Evolutionary conservation across 2,329 filamentous ascomycete species (phyloP), one percentile per base, ranked within the genome.

Genomic region (Coniochaeta ligniaria): DNA sequence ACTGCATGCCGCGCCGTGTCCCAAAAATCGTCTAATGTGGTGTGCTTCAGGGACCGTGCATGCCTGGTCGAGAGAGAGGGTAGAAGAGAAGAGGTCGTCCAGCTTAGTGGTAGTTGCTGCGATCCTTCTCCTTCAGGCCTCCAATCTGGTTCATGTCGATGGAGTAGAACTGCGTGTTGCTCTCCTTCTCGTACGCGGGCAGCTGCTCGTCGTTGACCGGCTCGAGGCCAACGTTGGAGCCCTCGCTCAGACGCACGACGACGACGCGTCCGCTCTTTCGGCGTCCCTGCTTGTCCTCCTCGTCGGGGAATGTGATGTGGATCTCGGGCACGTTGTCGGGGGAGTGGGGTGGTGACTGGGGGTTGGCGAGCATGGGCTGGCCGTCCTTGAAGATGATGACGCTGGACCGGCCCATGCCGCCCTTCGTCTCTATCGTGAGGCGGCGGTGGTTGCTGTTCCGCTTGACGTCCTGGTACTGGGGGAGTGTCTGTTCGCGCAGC

Each of bases 251-350:
- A 8, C 54, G 54, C 60, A 99, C 94, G 38, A 98, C 86, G 24
- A 99, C 89, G 58, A 98, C 92, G 35, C 93, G 87, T 36, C 94
- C 94, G 66, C 89, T 92, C 78, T 90, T 90, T 68, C 83, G 83
- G 75, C 87, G 91, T 67, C 94, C 94, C 60, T 85, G 79, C 66
- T 92, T 90, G 71, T 97, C 93, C 67, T 96, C 88, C 80, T 98
- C 95, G 69, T 96, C 91, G 17, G 95, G 95, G 80, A 99, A 98
- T 38, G 95, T 98, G 75, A 99, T 96, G 76, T 93, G 92, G 70
- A 99, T 99, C 78, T 98, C 91, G 22, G 95, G 95, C 31, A 98
- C 83, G 66, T 90, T 89, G 74, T 85, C 91, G n/a, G 90, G 88
- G 54, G 89, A 91, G 68, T 89, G 80, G 24, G 93, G 90, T 17